Evolutionary conservation across 495 filamentous ascomycete species (phyloP).

Genomic region (Penicillium macrosclerotiorum): DNA sequence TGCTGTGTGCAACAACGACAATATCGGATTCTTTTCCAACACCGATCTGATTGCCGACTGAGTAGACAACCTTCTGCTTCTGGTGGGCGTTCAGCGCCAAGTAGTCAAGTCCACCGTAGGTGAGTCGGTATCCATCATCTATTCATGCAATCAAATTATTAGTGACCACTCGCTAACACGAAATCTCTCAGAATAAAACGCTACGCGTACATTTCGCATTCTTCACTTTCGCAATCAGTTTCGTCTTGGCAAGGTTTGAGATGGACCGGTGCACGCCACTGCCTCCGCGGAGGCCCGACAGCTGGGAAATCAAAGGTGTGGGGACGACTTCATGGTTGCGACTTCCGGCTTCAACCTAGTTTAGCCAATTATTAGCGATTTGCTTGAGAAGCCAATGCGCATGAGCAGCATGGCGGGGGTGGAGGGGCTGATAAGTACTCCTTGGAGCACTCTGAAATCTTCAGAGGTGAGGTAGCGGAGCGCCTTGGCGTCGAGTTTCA

Average conservation of each 20-base stretch:
- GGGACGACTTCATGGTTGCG: conserved; percentile 97
- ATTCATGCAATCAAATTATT: neutral
- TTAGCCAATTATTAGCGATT: conserved; percentile 30
- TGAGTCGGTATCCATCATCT: conserved; percentile 96
- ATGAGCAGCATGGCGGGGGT: conserved; percentile 10
- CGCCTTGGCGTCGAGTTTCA: conserved; percentile 91
- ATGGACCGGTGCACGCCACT: conserved; percentile 85
- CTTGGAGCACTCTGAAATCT: conserved; percentile 93
- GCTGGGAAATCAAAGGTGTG: conserved; percentile 78
- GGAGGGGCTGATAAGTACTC: conserved; percentile 54
- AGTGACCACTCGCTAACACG: neutral
- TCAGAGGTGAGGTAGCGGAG: conserved; percentile 89
- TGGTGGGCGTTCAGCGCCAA: conserved; percentile 87
- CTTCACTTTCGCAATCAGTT: conserved; percentile 86
- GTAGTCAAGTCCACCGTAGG: conserved; percentile 96
- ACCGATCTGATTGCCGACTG: conserved; percentile 90
- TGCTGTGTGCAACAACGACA: conserved; percentile 76
- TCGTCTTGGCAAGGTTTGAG: conserved; percentile 86
- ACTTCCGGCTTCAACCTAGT: conserved; percentile 84
- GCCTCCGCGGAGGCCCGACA: conserved; percentile 77
- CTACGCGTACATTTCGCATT: conserved; percentile 83
- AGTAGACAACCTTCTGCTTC: conserved; percentile 74
- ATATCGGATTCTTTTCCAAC: conserved; percentile 98
- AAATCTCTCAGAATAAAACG: neutral
- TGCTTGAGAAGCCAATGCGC: conserved; percentile 3